Evolutionary conservation across 176 grass and related monocot genomes (phyloP).

Genomic region (barley (Hordeum vulgare)): MorexV3_pseudomolecules_assembly NC_058523.1:281044959-281045458

Average conservation of each 20-base stretch:
- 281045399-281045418: constrained; percentile 34
- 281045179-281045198: too few relatives aligned
- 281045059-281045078: background rate
- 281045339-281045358: constrained; percentile 12
- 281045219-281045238: background rate
- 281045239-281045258: background rate
- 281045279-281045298: background rate
- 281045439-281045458: constrained; percentile 96
- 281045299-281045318: background rate
- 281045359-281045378: constrained; percentile 44
- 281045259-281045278: background rate
- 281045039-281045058: background rate
- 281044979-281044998: too few relatives aligned
- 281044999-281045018: too few relatives aligned
- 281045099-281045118: background rate
- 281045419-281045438: constrained; percentile 66
- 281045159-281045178: background rate
- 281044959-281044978: too few relatives aligned
- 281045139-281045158: background rate
- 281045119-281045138: background rate
- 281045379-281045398: constrained; percentile 36
- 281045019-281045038: too few relatives aligned
- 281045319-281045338: background rate
- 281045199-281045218: background rate
- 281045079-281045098: background rate